A percentile compares a stretch with the other conserved stretches of the same genome.
These are phyloP conservation scores for Botrytis paeoniae DNA, from an alignment of 2,329 filamentous ascomycete species.

Conservation along the genomic window DNA sequence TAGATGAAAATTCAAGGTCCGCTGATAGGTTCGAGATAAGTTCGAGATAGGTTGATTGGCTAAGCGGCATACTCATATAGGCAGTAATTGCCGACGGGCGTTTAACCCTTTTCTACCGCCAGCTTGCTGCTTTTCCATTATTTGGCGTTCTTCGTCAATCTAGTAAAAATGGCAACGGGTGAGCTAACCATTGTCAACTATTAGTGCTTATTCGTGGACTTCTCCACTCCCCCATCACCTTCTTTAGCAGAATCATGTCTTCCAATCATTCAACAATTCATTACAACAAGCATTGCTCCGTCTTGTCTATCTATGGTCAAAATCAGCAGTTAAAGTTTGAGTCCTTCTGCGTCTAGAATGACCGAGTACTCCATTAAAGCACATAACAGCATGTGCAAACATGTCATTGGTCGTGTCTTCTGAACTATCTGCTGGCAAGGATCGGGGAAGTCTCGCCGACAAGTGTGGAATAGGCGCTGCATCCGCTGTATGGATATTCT, in stretches of 20 bases:
- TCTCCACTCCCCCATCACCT: slow-evolving; percentile 8
- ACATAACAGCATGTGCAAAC: slow-evolving; percentile 11
- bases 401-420: slow-evolving; percentile 6
- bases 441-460: background rate
- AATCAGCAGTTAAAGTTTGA: background rate
- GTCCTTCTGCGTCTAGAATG: background rate
- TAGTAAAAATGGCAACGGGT: background rate
- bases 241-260: background rate
- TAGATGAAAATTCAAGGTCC: background rate
- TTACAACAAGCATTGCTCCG: background rate
- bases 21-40: background rate
- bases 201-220: slow-evolving; percentile 5
- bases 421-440: slow-evolving; percentile 13
- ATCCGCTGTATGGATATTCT: background rate
- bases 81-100: slow-evolving; percentile 1
- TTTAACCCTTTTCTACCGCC: background rate
- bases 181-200: background rate
- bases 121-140: background rate
- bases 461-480: background rate
- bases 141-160: background rate
- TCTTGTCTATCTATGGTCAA: background rate
- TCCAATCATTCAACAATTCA: slow-evolving; percentile 2
- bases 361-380: slow-evolving; percentile 6
- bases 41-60: background rate
- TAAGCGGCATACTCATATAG: background rate